Evolutionary conservation across 306 rosid species (phyloP), one percentile per base, ranked within the genome.

Genomic region (Albizia julibrissin): DNA sequence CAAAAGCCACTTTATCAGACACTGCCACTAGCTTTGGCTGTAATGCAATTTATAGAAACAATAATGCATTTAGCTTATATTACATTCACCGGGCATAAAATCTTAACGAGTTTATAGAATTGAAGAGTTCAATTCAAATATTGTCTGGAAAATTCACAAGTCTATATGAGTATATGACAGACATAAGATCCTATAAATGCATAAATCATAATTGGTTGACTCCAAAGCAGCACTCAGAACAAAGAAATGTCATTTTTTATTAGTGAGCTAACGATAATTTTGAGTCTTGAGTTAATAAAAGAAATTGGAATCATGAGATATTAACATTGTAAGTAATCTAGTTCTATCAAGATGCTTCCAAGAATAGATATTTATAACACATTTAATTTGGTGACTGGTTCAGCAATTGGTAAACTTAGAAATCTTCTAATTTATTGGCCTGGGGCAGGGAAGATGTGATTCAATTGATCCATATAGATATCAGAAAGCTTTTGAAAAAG

Each of bases 11-110:
- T 77, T n/a, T 85, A 66, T 87, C 85, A 1, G 97, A 92, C 49
- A 91, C 84, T 39, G 95, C 92, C 52, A 91, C 94, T 77, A 94
- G 83, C 93, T 84, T 90, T 82, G 98, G 98, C 97, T 94, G 54
- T 77, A 75, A 81, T 56, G 47, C 49, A 49, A 66, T 58, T 66
- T 46, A 73, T 24, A 44, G 43, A 81, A 77, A 81, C 78, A 70
- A 43, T 46, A 74, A 4, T 56, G 64, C 49, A 56, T 49, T 83
- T 71, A 72, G 68, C 27, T 37, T 37, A 66, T 73, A 24, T 47
- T 49, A 69, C 18, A 8, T 46, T 77, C 22, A 46, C 11, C 0
- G 5, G 69, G 69, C 40, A 64, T 15, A 29, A 31, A 29, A 22
- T 56, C 33, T 37, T 81, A 6, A 27, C 26, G 22, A 49, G 79